Conservation (phyloP, 768 basidiomycete genomes). For the Tricholoma terreum region DNA sequence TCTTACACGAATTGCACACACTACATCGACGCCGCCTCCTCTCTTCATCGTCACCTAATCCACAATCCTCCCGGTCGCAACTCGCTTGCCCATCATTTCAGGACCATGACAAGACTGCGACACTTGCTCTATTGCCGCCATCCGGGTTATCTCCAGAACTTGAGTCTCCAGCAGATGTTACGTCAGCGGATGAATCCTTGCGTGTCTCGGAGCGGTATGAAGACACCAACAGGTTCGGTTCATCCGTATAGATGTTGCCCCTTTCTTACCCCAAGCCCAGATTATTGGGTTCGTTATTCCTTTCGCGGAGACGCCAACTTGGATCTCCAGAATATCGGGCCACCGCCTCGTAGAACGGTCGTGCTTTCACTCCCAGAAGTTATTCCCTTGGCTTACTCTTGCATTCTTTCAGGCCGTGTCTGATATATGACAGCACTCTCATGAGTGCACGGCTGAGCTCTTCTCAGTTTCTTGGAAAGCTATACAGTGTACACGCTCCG, state of each 20-base stretch:
- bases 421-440: not conserved
- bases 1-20: slow-evolving; percentile 70
- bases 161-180: not conserved
- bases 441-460: not conserved
- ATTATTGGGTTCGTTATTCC: slow-evolving; percentile 60
- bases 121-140: not conserved
- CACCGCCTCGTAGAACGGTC: not conserved
- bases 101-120: not conserved
- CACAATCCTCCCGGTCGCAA: not conserved
- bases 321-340: slow-evolving; percentile 4
- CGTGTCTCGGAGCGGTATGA: slow-evolving; percentile 61
- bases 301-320: slow-evolving; percentile 52
- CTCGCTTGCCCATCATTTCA: not conserved
- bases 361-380: not conserved
- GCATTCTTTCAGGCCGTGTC: not conserved
- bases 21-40: slow-evolving; percentile 62
- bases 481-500: too few species aligned
- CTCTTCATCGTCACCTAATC: slow-evolving; percentile 28
- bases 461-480: not conserved
- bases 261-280: slow-evolving; percentile 32
- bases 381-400: not conserved
- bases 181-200: slow-evolving; percentile 35
- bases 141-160: not conserved
- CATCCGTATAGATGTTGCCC: slow-evolving; percentile 1
- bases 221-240: slow-evolving; percentile 55